Conservation (phyloP, 768 basidiomycete species). For the Russula dissimulans region DNA sequence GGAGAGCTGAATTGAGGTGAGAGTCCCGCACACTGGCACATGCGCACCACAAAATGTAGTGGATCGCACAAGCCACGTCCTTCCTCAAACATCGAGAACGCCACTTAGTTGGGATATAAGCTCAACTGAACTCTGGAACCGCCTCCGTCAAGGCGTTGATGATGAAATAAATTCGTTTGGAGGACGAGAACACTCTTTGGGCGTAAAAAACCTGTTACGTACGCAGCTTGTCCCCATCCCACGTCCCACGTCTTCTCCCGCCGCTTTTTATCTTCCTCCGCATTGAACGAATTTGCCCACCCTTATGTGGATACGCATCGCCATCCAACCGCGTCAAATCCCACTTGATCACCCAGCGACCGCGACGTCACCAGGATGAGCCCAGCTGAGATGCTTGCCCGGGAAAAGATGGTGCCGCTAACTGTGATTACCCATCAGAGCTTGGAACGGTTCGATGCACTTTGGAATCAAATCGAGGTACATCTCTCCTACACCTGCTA, state of each 20-base stretch:
- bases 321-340: constrained; percentile 12
- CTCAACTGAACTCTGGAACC: no score
- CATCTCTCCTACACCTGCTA: neutral
- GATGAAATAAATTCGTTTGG: no score
- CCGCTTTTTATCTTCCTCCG: neutral
- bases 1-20: no score
- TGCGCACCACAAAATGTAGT: no score
- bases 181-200: no score
- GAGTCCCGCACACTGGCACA: no score
- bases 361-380: neutral
- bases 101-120: no score
- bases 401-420: constrained; percentile 1
- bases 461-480: neutral
- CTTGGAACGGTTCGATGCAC: neutral
- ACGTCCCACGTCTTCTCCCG: constrained; percentile 2
- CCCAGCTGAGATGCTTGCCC: neutral
- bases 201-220: neutral
- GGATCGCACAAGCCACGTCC: no score
- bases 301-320: constrained; percentile 1
- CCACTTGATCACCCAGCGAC: constrained; percentile 4
- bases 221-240: constrained; percentile 3
- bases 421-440: neutral
- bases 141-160: neutral
- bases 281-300: no score
- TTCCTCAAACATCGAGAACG: no score